Evolutionary conservation across 2,329 filamentous ascomycete genomes (phyloP).

Genomic region (Xylariomycetidae sp.): DNA sequence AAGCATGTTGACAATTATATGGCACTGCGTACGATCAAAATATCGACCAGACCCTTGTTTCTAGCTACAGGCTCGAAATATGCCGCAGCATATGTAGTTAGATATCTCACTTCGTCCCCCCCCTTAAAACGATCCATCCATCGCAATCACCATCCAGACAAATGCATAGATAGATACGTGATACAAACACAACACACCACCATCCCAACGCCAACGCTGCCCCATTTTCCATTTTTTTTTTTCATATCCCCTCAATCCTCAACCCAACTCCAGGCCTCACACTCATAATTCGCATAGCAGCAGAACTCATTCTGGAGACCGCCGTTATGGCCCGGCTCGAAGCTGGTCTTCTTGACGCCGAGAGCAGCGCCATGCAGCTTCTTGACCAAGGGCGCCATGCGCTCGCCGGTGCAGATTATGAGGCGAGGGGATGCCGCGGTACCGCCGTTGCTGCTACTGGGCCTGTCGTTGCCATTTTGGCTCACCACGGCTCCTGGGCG

Average conservation of each 20-base stretch:
- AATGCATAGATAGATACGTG: too few relatives aligned
- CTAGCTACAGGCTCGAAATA: too few relatives aligned
- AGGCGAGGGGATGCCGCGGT: slow-evolving; percentile 61
- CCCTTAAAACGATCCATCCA: too few relatives aligned
- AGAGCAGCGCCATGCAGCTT: slow-evolving; percentile 64
- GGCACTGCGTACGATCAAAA: too few relatives aligned
- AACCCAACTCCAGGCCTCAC: slow-evolving; percentile 42
- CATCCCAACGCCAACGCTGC: too few relatives aligned
- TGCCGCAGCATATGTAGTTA: too few relatives aligned
- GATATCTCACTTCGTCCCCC: too few relatives aligned
- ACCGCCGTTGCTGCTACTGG: slow-evolving; percentile 67
- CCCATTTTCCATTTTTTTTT: not conserved
- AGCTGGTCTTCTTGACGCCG: slow-evolving; percentile 61
- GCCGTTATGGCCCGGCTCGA: slow-evolving; percentile 63
- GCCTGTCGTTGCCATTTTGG: not conserved
- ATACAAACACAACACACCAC: too few relatives aligned
- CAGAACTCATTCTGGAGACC: slow-evolving; percentile 77
- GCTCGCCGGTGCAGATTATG: slow-evolving; percentile 72
- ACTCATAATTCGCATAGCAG: slow-evolving; percentile 76
- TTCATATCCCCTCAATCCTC: slow-evolving; percentile 7
- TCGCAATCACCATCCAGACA: too few relatives aligned
- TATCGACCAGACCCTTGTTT: too few relatives aligned
- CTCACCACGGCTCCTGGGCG: too few relatives aligned
- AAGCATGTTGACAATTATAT: too few relatives aligned
- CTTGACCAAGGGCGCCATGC: slow-evolving; percentile 60